Base-by-base conservation (phyloP, 768 basidiomycete species). In the Suillus discolor region DNA sequence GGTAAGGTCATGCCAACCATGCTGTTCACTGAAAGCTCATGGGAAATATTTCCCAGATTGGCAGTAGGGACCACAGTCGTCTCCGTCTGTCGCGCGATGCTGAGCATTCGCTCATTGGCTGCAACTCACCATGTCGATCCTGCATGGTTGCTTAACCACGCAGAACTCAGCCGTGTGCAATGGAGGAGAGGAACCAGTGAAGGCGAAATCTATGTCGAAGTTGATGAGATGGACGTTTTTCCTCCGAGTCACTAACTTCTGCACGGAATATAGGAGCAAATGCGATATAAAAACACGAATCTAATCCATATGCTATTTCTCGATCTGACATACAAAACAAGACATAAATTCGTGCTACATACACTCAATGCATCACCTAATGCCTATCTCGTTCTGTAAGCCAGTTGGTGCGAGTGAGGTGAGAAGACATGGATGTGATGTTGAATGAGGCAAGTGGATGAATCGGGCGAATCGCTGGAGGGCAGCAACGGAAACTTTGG, bases 21-120 rank as follows among this genome's bases (percentile, higher is more conserved):
- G 28, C 4, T 41, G 9, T 12, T 55, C 16, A 12, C 20, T 8
- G n/a, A 45, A 31, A 13, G 20, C 23, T 66, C 20, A 38, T 20
- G 4, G 44, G 6, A 20, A 20, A 28, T 11, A 66, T 67, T 34
- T 18, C 25, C 34, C 7, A 51, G 60, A 4, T 61, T 68, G 23
- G 61, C 65, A 38, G 61, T 69, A 39, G 65, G 67, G 9, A 45
- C 71, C 5, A 64, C 61, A 1, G 61, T 64, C 11, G 67, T 81
- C 34, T 74, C 78, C 13, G 76, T 80, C 39, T 79, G 77, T 47
- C 76, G 75, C 15, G 73, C 78, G 23, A 79, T 81, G 78, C 74
- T 82, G 57, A 78, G 75, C 65, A 79, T 81, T 54, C 76, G 78
- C 57, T 82, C 81, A 2, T 71, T 84, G n/a, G 80, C 84, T 18